Conservation (phyloP, 2,329 filamentous ascomycete species). For the Cyclaneusma minus region DNA sequence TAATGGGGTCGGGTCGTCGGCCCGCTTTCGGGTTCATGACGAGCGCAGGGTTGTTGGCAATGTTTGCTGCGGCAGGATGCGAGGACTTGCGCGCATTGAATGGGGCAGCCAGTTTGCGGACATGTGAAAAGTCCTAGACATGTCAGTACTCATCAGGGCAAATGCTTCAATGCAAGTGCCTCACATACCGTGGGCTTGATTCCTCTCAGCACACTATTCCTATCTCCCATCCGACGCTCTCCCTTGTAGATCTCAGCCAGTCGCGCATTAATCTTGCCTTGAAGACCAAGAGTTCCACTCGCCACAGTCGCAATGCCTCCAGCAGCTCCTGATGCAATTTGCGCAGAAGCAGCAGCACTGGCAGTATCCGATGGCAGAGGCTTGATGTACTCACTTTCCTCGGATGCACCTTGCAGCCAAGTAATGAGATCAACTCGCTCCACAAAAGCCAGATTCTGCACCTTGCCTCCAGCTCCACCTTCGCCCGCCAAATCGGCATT, state of each 20-base stretch:
- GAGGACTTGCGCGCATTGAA: conserved; percentile 53
- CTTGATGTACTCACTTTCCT: conserved; percentile 88
- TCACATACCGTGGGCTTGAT: conserved; percentile 68
- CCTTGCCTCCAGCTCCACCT: conserved; percentile 43
- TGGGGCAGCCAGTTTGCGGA: conserved; percentile 68
- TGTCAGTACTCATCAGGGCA: conserved; percentile 5
- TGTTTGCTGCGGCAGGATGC: conserved; percentile 9
- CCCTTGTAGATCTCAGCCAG: conserved; percentile 80
- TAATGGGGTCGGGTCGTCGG: conserved; percentile 65
- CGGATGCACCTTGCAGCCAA: conserved; percentile 80
- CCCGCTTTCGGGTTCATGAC: conserved; percentile 36
- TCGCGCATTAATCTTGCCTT: conserved; percentile 62
- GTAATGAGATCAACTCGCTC: conserved; percentile 84
- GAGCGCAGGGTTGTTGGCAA: conserved; percentile 28
- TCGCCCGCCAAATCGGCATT: conserved; percentile 54
- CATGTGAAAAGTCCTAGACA: conserved; percentile 75
- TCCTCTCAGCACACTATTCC: conserved; percentile 75
- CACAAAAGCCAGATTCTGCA: conserved; percentile 82
- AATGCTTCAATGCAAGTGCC: too few relatives aligned
- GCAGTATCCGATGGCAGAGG: conserved; percentile 51
- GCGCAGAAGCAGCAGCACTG: conserved; percentile 25
- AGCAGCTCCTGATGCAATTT: conserved; percentile 30
- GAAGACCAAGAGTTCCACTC: conserved; percentile 31
- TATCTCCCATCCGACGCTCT: conserved; percentile 82
- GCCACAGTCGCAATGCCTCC: conserved; percentile 22